These are phyloP conservation scores for Helicosporidium sp. DNA, from an alignment of 139 green algal genomes.

Conservation along the genomic window DNA sequence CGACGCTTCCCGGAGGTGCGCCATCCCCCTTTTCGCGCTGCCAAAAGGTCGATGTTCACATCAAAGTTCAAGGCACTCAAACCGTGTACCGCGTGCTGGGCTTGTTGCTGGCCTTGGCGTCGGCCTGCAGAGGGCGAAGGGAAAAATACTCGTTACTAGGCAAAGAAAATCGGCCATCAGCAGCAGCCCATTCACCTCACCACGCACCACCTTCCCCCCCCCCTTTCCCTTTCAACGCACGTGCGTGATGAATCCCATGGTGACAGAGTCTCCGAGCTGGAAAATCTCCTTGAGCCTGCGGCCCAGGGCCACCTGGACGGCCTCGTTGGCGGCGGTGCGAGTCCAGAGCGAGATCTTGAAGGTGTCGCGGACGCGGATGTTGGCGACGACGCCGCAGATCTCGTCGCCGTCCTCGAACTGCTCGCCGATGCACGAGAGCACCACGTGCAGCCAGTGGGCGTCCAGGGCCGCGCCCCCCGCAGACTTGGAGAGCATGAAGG, in stretches of 20 bases:
- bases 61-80: too few relatives aligned
- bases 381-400: conserved; percentile 88
- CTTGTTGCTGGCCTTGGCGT: conserved; percentile 57
- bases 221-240: too few relatives aligned
- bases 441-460: conserved; percentile 77
- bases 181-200: too few relatives aligned
- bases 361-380: conserved; percentile 59
- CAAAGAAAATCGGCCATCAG: too few relatives aligned
- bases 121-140: conserved; percentile 35
- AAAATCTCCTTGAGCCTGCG: conserved; percentile 82
- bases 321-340: conserved; percentile 72
- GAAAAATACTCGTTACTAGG: too few relatives aligned
- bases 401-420: conserved; percentile 90
- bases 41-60: too few relatives aligned
- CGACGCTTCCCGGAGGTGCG: too few relatives aligned
- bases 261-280: conserved; percentile 44
- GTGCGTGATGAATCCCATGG: conserved; percentile 77
- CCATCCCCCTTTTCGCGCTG: too few relatives aligned
- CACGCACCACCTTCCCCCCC: too few relatives aligned
- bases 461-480: conserved; percentile 51
- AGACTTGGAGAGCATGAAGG: conserved; percentile 42
- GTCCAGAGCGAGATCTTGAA: conserved; percentile 88
- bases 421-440: conserved; percentile 91
- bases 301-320: conserved; percentile 57
- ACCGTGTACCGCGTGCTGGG: conserved; percentile 74